Percentiles rank a stretch among this genome's conserved stretches.
Conservation (phyloP, 306 rosid genomes). For the Sicyos baderoa region DNA sequence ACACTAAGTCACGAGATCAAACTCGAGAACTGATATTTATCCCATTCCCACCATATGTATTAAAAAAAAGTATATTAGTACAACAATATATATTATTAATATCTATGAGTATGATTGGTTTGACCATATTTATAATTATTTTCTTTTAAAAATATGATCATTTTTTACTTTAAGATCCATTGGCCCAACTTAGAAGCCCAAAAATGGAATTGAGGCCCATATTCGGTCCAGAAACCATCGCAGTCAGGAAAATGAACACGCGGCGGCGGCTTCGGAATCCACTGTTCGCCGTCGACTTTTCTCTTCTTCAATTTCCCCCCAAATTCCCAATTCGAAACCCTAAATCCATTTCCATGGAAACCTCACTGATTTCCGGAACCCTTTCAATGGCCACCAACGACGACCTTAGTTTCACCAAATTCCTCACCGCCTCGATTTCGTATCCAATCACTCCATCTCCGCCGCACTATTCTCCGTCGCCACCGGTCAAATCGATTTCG, state of each 20-base stretch:
- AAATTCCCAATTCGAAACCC: no score
- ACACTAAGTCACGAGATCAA: no score
- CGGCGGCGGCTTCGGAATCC: neutral
- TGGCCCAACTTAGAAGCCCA: neutral
- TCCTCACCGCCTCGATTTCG: constrained; percentile 31
- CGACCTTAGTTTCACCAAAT: constrained; percentile 41
- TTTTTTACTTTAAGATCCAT: neutral
- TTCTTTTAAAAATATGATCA: no score
- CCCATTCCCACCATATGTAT: no score
- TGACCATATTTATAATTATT: no score
- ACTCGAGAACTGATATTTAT: no score
- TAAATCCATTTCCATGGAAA: constrained; percentile 33
- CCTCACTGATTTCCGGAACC: constrained; percentile 41
- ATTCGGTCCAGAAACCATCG: neutral
- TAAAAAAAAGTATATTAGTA: no score
- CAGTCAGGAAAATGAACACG: neutral
- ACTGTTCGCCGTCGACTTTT: neutral
- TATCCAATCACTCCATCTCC: constrained; percentile 23
- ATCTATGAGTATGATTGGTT: no score
- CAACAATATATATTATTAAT: no score
- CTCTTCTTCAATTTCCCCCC: neutral
- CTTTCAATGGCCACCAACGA: constrained; percentile 36
- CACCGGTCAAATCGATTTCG: constrained; percentile 44
- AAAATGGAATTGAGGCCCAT: neutral
- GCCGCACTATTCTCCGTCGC: constrained; percentile 46